phyloP scores from a whole-genome alignment of 2,329 filamentous ascomycete species.

The Zymoseptoria passerinii region DNA sequence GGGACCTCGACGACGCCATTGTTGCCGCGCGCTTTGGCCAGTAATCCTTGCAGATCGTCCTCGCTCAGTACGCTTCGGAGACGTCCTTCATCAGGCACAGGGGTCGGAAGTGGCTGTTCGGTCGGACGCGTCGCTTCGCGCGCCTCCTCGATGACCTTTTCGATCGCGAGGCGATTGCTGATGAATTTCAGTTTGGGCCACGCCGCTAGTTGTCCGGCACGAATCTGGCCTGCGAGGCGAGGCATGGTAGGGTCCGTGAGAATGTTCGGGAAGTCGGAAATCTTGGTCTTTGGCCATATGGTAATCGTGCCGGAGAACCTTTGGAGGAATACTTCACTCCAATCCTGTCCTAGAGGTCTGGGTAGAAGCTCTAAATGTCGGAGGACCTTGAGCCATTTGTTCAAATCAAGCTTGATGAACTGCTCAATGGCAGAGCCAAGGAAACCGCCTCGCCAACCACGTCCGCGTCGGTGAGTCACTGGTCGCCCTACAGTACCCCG shows the following conservation, averaged over 20 bases:
- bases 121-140: conserved; percentile 35
- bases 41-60: conserved; percentile 38
- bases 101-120: conserved; percentile 26
- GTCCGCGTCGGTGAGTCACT: conserved; percentile 85
- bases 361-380: conserved; percentile 87
- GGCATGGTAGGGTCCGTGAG: conserved; percentile 71
- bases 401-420: conserved; percentile 91
- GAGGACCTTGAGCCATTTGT: conserved; percentile 94
- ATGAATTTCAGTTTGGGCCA: conserved; percentile 93
- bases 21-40: conserved; percentile 28
- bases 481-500: conserved; percentile 84
- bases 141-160: conserved; percentile 56
- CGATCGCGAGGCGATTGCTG: conserved; percentile 75
- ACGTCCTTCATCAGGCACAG: conserved; percentile 11
- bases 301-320: conserved; percentile 91
- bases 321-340: conserved; percentile 94
- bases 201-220: conserved; percentile 77
- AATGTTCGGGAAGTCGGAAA: conserved; percentile 77
- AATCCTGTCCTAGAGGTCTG: conserved; percentile 84
- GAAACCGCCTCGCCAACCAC: conserved; percentile 93
- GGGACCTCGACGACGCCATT: conserved; percentile 24
- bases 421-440: conserved; percentile 87
- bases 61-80: conserved; percentile 36
- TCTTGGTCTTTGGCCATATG: conserved; percentile 79
- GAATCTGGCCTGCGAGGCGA: conserved; percentile 77